Evolutionary conservation across 2,329 filamentous ascomycete genomes (phyloP).

Genomic region (Leptographium galeiforme): DNA sequence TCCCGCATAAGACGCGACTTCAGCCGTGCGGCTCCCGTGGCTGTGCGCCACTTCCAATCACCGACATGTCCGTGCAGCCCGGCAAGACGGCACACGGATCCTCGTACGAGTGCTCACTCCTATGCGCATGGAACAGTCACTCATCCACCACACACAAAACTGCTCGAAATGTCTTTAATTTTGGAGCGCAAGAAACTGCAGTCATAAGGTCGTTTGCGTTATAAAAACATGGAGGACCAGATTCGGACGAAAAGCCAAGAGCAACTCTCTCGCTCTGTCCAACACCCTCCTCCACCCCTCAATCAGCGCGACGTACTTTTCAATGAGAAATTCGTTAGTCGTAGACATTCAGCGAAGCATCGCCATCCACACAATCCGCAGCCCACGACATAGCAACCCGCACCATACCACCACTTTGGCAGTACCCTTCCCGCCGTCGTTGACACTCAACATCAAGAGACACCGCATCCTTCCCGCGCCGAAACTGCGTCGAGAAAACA

Average conservation of each 20-base stretch:
- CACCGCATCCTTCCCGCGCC: neutral
- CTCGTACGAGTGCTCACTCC: neutral
- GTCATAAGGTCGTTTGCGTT: neutral
- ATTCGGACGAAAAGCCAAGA: neutral
- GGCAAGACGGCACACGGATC: no score
- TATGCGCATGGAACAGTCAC: neutral
- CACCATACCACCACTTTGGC: no score
- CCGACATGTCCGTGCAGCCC: neutral
- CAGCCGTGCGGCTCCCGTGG: neutral
- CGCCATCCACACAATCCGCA: no score
- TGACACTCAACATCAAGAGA: neutral
- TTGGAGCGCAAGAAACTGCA: neutral
- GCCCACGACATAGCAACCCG: no score
- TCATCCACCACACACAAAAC: neutral
- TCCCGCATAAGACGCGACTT: neutral
- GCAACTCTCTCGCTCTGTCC: neutral
- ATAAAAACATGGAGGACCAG: neutral
- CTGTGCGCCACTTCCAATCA: neutral
- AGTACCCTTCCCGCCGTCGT: no score
- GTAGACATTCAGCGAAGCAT: no score
- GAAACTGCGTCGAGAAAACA: neutral
- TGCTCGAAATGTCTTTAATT: neutral
- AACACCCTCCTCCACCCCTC: neutral
- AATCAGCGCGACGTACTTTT: neutral
- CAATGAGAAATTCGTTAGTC: no score